Percentiles rank a stretch among this genome's conserved stretches.
These are phyloP conservation scores for Glycine latifolia DNA, from an alignment of 306 rosid genomes.

Conservation along the genomic window DNA sequence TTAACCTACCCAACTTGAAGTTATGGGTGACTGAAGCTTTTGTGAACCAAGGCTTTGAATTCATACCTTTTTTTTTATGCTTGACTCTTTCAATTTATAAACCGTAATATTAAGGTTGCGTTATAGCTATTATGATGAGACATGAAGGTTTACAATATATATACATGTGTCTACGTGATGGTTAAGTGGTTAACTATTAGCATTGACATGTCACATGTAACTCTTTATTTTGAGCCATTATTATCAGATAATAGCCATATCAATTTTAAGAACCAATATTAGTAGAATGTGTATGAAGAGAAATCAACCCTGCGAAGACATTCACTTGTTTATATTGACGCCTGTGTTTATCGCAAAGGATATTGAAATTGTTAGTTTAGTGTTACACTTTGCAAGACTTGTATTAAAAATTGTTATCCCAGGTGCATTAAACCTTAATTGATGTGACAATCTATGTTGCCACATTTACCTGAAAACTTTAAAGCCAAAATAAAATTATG, in stretches of 20 bases:
- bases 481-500: not conserved
- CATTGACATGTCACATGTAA: not conserved
- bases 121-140: conserved; percentile 14
- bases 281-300: too few species aligned
- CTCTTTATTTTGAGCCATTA: conserved; percentile 30
- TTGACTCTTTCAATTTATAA: conserved; percentile 22
- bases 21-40: conserved; percentile 78
- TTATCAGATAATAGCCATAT: not conserved
- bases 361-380: not conserved
- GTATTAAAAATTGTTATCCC: conserved; percentile 8
- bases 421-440: not conserved
- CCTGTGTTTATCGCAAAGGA: not conserved
- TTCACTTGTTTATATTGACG: not conserved
- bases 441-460: conserved; percentile 12
- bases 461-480: not conserved
- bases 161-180: not conserved
- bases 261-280: not conserved
- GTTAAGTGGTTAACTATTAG: not conserved
- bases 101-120: conserved; percentile 5
- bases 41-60: conserved; percentile 75
- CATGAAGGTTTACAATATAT: not conserved
- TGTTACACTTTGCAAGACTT: not conserved
- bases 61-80: conserved; percentile 39
- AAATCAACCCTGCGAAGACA: not conserved
- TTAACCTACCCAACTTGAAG: conserved; percentile 69